A percentile compares a stretch with the other conserved stretches of the same genome.
phyloP scores from a whole-genome alignment of 78 protist species.

The Dictyostelium capitatum region DNA sequence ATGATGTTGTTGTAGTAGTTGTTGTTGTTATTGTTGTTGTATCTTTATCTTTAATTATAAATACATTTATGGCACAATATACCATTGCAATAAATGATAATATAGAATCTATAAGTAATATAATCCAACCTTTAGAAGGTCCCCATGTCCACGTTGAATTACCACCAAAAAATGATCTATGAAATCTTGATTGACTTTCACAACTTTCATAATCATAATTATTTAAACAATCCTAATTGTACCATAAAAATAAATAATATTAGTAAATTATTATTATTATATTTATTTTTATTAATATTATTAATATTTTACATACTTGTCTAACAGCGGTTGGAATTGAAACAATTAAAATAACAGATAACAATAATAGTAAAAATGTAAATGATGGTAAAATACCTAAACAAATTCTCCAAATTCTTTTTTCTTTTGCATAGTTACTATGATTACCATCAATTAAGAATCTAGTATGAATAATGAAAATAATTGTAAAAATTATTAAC shows the following conservation, averaged over 20 bases:
- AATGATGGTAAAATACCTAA: not conserved
- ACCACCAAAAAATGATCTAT: not conserved
- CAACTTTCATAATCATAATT: not conserved
- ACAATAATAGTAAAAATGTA: not conserved
- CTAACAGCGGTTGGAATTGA: not conserved
- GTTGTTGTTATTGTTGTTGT: too few species aligned
- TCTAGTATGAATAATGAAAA: not conserved
- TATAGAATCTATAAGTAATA: not conserved
- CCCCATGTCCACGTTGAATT: not conserved
- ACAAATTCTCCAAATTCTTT: not conserved
- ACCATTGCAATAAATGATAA: not conserved
- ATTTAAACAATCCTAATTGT: not conserved
- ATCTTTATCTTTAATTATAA: too few species aligned
- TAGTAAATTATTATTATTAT: not conserved
- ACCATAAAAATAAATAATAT: not conserved
- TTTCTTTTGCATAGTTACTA: not conserved
- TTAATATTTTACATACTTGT: not conserved
- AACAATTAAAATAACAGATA: not conserved
- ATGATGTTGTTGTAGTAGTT: too few species aligned
- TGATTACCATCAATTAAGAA: not conserved
- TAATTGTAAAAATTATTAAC: not conserved
- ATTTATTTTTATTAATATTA: too few species aligned
- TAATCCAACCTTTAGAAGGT: slow-evolving; percentile 1
- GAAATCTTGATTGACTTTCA: not conserved
- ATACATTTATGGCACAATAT: not conserved